Conservation (phyloP, 805 yeast genomes). For the Starmerella bacillaris region DNA sequence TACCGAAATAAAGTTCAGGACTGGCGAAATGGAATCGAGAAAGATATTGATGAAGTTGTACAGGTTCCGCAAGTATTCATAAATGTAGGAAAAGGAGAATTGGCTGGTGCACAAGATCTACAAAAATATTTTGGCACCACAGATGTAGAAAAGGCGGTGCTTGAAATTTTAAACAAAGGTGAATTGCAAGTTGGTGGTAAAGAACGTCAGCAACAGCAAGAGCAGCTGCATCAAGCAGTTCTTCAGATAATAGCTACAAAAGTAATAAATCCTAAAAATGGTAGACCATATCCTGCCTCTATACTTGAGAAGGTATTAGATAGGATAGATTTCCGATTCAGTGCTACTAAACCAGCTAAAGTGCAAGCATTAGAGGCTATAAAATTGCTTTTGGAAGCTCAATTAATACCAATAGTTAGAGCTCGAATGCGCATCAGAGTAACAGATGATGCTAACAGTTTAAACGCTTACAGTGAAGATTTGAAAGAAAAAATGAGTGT, state of each 20-base stretch:
- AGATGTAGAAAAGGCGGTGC: constrained; percentile 53
- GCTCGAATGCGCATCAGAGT: constrained; percentile 80
- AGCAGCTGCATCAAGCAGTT: constrained; percentile 64
- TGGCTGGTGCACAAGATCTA: constrained; percentile 75
- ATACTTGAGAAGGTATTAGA: constrained; percentile 77
- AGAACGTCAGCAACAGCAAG: constrained; percentile 62
- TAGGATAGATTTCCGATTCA: constrained; percentile 54
- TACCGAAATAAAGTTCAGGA: constrained; percentile 95
- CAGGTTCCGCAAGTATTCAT: constrained; percentile 89
- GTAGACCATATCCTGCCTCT: constrained; percentile 83
- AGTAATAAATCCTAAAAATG: constrained; percentile 77
- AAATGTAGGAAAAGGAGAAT: constrained; percentile 87
- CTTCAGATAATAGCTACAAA: constrained; percentile 69
- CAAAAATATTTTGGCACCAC: constrained; percentile 56
- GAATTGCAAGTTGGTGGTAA: constrained; percentile 89
- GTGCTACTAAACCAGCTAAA: constrained; percentile 51
- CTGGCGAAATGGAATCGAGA: constrained; percentile 73
- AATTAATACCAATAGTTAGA: constrained; percentile 79
- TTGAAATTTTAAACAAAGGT: constrained; percentile 73
- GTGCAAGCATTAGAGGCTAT: constrained; percentile 85
- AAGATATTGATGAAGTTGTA: constrained; percentile 84
- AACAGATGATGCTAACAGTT: constrained; percentile 29
- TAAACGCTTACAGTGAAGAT: constrained; percentile 28
- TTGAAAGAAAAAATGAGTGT: constrained; percentile 27
- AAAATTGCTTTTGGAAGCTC: constrained; percentile 52